Percentiles rank a stretch among this genome's conserved stretches.
phyloP scores from a whole-genome alignment of 345 rosid genomes.

The Psidium guajava region DNA sequence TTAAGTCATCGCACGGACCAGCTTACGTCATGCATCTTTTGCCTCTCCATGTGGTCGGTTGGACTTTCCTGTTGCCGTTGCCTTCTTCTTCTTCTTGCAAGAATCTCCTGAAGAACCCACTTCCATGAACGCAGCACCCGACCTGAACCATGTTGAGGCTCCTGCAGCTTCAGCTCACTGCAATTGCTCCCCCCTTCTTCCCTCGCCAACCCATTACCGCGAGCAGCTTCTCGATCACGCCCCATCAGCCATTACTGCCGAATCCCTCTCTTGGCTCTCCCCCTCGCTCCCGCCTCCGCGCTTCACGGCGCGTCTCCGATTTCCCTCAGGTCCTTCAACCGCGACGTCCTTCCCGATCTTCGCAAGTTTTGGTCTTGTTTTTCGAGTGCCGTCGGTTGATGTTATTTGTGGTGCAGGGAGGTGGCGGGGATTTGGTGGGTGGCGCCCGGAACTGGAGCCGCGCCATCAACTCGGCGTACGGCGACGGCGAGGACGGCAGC shows the following conservation, averaged over 20 bases:
- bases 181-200: background rate
- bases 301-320: background rate
- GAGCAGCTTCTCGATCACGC: constrained; percentile 16
- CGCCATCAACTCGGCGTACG: constrained; percentile 37
- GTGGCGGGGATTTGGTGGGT: constrained; percentile 22
- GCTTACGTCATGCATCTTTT: background rate
- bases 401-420: constrained; percentile 5
- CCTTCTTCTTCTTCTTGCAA: background rate
- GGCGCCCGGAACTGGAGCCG: constrained; percentile 68
- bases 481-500: constrained; percentile 34
- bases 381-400: background rate
- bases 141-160: background rate
- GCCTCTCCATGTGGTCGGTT: too few relatives aligned
- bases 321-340: constrained; percentile 2
- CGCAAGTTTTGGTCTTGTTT: background rate
- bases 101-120: background rate
- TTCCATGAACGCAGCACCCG: background rate
- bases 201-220: constrained; percentile 3
- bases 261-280: background rate
- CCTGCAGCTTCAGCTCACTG: background rate
- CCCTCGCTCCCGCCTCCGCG: constrained; percentile 3
- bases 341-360: background rate
- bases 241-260: background rate
- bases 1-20: too few relatives aligned
- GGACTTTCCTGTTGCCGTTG: background rate